A percentile compares a stretch with the other conserved stretches of the same genome.
Conservation (phyloP, 2,329 filamentous ascomycete species). For the Chrysoporthe deuterocubensis region DNA sequence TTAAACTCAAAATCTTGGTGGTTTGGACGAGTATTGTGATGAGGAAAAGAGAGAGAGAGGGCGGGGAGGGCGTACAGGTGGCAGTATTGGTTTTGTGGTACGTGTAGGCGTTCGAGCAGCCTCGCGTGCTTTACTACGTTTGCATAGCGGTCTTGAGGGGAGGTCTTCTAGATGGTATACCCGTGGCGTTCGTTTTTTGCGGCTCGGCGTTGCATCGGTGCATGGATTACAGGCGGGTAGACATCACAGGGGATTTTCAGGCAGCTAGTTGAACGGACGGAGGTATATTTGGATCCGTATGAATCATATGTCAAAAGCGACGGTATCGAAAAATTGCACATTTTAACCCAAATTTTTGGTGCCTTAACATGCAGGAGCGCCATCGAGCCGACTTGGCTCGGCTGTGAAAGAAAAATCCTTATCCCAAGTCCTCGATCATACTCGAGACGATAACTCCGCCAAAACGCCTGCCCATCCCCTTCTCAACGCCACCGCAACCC, state of each 20-base stretch:
- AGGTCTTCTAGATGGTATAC: constrained; percentile 21
- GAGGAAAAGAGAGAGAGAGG: background rate
- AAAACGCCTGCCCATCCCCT: background rate
- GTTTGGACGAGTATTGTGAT: background rate
- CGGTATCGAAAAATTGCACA: background rate
- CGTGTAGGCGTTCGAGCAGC: background rate
- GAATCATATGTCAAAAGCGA: background rate
- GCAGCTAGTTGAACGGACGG: background rate
- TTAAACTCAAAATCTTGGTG: background rate
- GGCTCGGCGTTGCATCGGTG: constrained; percentile 20
- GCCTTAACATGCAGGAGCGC: background rate
- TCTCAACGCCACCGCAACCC: background rate
- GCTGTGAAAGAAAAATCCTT: background rate
- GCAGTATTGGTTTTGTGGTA: constrained; percentile 1
- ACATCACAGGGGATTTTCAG: background rate
- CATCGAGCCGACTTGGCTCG: background rate
- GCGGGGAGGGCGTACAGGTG: background rate
- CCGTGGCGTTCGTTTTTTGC: constrained; percentile 17
- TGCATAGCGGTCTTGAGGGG: constrained; percentile 14
- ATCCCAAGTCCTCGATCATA: background rate
- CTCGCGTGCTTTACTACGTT: constrained; percentile 11
- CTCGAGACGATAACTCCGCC: background rate
- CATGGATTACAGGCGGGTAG: constrained; percentile 3
- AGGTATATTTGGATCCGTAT: background rate
- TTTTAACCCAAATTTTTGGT: background rate